These are phyloP conservation scores for Penicillium decumbens DNA, from an alignment of 2,329 filamentous ascomycete species.

Conservation along the genomic window DNA sequence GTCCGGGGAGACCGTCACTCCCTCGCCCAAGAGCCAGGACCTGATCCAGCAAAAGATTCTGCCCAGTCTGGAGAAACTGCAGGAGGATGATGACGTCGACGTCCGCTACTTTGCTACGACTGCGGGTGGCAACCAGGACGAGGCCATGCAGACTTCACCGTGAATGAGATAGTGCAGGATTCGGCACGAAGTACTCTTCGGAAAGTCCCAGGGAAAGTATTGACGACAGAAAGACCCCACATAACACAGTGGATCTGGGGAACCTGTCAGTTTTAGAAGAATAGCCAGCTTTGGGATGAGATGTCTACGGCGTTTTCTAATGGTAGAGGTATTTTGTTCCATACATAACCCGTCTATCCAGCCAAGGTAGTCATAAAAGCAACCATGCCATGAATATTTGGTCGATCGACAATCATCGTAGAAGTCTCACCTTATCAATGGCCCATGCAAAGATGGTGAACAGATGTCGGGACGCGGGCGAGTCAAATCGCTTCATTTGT, in stretches of 20 bases:
- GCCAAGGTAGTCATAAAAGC: constrained; percentile 22
- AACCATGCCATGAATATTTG: constrained; percentile 12
- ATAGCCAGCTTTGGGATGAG: constrained; percentile 36
- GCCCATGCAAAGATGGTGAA: neutral
- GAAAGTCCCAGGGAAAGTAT: constrained; percentile 6
- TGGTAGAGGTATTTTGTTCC: constrained; percentile 33
- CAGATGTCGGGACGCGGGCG: neutral
- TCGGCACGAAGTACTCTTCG: constrained; percentile 8
- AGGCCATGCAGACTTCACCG: constrained; percentile 53
- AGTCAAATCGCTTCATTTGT: constrained; percentile 17
- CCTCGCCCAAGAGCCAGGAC: constrained; percentile 69
- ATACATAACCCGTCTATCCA: constrained; percentile 22
- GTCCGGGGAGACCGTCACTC: constrained; percentile 52
- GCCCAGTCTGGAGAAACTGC: constrained; percentile 87
- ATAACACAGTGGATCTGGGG: constrained; percentile 20
- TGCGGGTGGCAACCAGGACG: constrained; percentile 59
- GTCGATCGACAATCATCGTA: neutral
- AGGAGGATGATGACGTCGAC: constrained; percentile 96
- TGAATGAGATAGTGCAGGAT: constrained; percentile 22
- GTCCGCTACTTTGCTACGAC: constrained; percentile 96
- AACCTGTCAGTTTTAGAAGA: constrained; percentile 35
- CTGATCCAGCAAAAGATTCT: constrained; percentile 82
- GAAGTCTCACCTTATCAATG: neutral
- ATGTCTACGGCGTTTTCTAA: constrained; percentile 35
- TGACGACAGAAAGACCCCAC: constrained; percentile 19